Evolutionary conservation across 768 basidiomycete species (phyloP), one percentile per base, ranked within the genome.

Genomic region (Amanita thiersii): DNA sequence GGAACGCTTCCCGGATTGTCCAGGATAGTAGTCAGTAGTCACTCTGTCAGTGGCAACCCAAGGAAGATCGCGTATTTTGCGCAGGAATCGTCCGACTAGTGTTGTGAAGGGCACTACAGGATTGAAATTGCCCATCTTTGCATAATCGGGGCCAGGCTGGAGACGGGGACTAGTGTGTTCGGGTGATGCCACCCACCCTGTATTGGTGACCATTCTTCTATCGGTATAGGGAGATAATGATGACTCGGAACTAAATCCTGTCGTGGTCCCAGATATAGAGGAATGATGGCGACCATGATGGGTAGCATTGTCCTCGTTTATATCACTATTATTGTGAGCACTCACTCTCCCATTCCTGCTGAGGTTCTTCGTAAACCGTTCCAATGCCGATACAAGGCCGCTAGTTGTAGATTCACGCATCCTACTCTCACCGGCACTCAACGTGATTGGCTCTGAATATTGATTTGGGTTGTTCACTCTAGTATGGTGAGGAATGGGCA

Each of bases 11-110:
- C 33, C 43, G 10, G 51, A 41, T 20, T 49, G 46, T 5, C 64
- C 63, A 0, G 72, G 71, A 43, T 68, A 56, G 47, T 73, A 72
- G 44, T 66, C 65, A 15, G 59, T 57, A 2, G 70, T 70, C 35
- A 69, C 64, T 26, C 70, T 65, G 2, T 59, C 56, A 0, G 55
- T 49, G 0, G 64, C 56, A 1, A 70, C 49, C 73, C 73, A 74
- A 2, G 73, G 73, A 1, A 75, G 58, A 0, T 49, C 46, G 20
- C 68, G 60, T 10, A 74, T n/a, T 4, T 50, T 50, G 2, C 51
- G 39, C 6, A 67, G 36, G 37, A 73, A 62, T 10, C 59, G 53
- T 4, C 57, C 53, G 14, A 70, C 5, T 3, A 66, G 66, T 3
- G 56, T 44, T 45, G 50, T 51, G 14, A 66, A 45, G 2, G 64